A percentile compares a stretch with the other conserved stretches of the same genome.
Conservation (phyloP, 441 rosid genomes). For the Metrosideros polymorpha region DNA sequence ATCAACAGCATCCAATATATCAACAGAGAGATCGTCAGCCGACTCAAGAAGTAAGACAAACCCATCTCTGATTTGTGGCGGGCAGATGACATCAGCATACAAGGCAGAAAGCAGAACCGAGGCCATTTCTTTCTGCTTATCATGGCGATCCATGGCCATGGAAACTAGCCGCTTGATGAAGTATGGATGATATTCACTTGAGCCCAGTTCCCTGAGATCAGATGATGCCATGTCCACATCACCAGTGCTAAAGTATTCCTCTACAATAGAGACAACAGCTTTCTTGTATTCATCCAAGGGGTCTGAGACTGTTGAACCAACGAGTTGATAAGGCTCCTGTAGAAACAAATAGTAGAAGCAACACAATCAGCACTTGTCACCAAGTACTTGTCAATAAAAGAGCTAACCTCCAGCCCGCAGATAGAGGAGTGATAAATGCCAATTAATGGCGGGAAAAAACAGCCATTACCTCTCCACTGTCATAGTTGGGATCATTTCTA, state of each 20-base stretch:
- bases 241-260: slow-evolving; percentile 87
- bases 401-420: not conserved
- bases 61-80: slow-evolving; percentile 88
- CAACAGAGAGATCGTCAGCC: slow-evolving; percentile 93
- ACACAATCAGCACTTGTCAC: not conserved
- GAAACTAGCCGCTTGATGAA: slow-evolving; percentile 91
- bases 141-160: slow-evolving; percentile 97
- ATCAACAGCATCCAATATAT: slow-evolving; percentile 79
- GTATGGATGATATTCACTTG: slow-evolving; percentile 82
- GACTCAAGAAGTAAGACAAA: slow-evolving; percentile 95
- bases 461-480: slow-evolving; percentile 62
- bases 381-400: not conserved
- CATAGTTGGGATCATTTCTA: slow-evolving; percentile 91
- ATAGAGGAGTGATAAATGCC: not conserved
- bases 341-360: not conserved
- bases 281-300: slow-evolving; percentile 95
- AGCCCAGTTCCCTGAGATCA: slow-evolving; percentile 92
- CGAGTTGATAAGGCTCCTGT: slow-evolving; percentile 87
- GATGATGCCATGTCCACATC: slow-evolving; percentile 89
- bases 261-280: slow-evolving; percentile 71
- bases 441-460: not conserved
- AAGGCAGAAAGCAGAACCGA: slow-evolving; percentile 86
- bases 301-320: slow-evolving; percentile 79
- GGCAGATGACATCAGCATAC: slow-evolving; percentile 87
- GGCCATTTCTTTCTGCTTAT: slow-evolving; percentile 99